Base-by-base conservation (phyloP, 2,329 filamentous ascomycete genomes). In the Cercospora sesami region DNA sequence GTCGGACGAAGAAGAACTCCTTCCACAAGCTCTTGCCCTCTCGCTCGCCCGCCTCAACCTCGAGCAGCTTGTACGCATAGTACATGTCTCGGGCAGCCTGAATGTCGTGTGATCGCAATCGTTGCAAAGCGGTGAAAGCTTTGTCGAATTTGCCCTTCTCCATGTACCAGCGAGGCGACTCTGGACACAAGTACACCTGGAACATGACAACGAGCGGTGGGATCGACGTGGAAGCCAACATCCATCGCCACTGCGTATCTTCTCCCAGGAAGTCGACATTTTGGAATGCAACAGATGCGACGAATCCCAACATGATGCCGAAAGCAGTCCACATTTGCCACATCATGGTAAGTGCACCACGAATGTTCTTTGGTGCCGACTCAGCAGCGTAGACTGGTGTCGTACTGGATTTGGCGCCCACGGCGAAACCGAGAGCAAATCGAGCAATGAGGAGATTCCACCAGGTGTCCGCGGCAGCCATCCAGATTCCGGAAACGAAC, bases 391-490 rank as follows among this genome's bases (percentile, higher is more conserved):
- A 81, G n/a, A 81, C 76, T 0, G 82, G 82, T 0, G 83, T 81
- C 1, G 82, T 83, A 5, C 65, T 68, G 3, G 71, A 73, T 28
- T 74, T 73, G 18, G 74, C 72, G 10, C 74, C 74, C 5, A 74
- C 71, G 5, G 71, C 73, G 51, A 94, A 86, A 16, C 92, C 92
- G 57, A 94, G 84, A 5, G 90, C 84, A 68, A 94, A 85, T 36
- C 92, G 88, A 60, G 88, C 89, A 53, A 87, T 83, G 64, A 94
- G 85, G 72, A 93, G 86, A 74, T 92, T 86, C 76, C 83, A 84
- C 91, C 91, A 94, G 0, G 85, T 89, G 69, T 90, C 86, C 64
- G 89, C 87, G 71, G 92, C 90, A 0, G 86, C 86, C 76, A 86
- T 84, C 85, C 85, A 86, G 73, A 88, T 84, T 69, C 85, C 87